Evolutionary conservation across 2,329 filamentous ascomycete species (phyloP).

Genomic region (Xylariaceae sp.): DNA sequence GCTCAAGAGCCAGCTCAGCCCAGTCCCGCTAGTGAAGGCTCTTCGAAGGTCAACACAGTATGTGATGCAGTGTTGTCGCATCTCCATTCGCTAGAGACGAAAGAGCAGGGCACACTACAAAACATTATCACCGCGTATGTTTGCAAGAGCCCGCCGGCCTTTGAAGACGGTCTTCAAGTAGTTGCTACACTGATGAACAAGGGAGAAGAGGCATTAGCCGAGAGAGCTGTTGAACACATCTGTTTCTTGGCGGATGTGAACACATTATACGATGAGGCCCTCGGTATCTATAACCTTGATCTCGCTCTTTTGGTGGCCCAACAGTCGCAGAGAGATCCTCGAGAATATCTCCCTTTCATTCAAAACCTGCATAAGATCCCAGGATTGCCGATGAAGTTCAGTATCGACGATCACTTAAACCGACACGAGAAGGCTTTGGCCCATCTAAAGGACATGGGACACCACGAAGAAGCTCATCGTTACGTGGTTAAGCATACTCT

Average conservation of each 20-base stretch:
- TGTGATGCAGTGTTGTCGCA: slow-evolving; percentile 76
- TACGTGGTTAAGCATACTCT: slow-evolving; percentile 78
- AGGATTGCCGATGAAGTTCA: slow-evolving; percentile 66
- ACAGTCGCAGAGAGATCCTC: slow-evolving; percentile 89
- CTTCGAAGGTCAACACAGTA: slow-evolving; percentile 74
- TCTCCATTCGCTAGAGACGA: slow-evolving; percentile 55
- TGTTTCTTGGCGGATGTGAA: slow-evolving; percentile 96
- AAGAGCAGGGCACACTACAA: slow-evolving; percentile 59
- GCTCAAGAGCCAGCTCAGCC: slow-evolving; percentile 15
- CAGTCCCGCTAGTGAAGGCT: slow-evolving; percentile 6
- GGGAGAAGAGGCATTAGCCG: slow-evolving; percentile 65
- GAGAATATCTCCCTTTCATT: slow-evolving; percentile 93
- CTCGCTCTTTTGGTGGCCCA: slow-evolving; percentile 87
- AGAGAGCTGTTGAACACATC: slow-evolving; percentile 90
- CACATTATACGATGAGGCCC: slow-evolving; percentile 79
- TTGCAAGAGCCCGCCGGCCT: slow-evolving; percentile 84
- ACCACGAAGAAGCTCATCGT: slow-evolving; percentile 69
- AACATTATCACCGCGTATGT: slow-evolving; percentile 94
- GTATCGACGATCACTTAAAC: slow-evolving; percentile 82
- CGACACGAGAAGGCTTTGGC: slow-evolving; percentile 70
- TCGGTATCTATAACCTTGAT: slow-evolving; percentile 88
- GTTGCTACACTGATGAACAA: slow-evolving; percentile 65
- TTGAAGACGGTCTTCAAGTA: slow-evolving; percentile 76
- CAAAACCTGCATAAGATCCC: slow-evolving; percentile 76
- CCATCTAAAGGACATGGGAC: slow-evolving; percentile 68